These are phyloP conservation scores for Serendipita vermifera DNA, from an alignment of 768 basidiomycete species.

Conservation along the genomic window DNA sequence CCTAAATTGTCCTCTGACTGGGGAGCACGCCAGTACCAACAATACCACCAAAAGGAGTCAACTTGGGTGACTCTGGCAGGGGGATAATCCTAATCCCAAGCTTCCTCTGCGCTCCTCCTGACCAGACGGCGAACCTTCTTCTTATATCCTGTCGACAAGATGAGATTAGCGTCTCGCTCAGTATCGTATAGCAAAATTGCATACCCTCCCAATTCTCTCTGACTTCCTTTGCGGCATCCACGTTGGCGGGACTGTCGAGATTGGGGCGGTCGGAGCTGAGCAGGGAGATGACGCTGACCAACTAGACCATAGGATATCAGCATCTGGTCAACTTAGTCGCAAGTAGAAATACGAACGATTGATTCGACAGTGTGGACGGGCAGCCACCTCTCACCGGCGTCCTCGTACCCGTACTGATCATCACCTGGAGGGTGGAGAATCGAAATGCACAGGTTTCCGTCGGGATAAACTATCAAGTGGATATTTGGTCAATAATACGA, in stretches of 20 bases:
- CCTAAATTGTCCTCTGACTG: no score
- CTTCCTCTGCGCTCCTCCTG: slow-evolving; percentile 79
- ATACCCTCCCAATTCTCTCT: slow-evolving; percentile 49
- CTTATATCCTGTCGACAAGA: slow-evolving; percentile 50
- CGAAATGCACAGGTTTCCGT: slow-evolving; percentile 95
- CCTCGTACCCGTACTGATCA: slow-evolving; percentile 92
- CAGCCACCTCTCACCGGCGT: slow-evolving; percentile 93
- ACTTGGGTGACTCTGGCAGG: no score
- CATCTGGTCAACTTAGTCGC: background rate
- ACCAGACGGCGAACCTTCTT: slow-evolving; percentile 92
- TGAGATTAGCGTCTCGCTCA: no score
- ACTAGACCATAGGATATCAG: slow-evolving; percentile 33
- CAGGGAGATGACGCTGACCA: slow-evolving; percentile 91
- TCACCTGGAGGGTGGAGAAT: slow-evolving; percentile 94
- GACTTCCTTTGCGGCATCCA: slow-evolving; percentile 87
- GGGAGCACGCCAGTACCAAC: no score
- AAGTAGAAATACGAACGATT: slow-evolving; percentile 45
- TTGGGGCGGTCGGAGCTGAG: slow-evolving; percentile 86
- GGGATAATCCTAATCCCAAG: slow-evolving; percentile 65
- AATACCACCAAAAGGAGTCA: no score
- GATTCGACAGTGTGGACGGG: slow-evolving; percentile 96
- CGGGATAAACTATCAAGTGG: slow-evolving; percentile 85
- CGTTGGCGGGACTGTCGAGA: slow-evolving; percentile 87
- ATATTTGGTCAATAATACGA: no score
- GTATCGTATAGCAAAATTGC: no score